A percentile compares a stretch with the other conserved stretches of the same genome.
Evolutionary conservation across 352 stramenopile species (phyloP).

Genomic region (Globisporangium cystogenes): DNA sequence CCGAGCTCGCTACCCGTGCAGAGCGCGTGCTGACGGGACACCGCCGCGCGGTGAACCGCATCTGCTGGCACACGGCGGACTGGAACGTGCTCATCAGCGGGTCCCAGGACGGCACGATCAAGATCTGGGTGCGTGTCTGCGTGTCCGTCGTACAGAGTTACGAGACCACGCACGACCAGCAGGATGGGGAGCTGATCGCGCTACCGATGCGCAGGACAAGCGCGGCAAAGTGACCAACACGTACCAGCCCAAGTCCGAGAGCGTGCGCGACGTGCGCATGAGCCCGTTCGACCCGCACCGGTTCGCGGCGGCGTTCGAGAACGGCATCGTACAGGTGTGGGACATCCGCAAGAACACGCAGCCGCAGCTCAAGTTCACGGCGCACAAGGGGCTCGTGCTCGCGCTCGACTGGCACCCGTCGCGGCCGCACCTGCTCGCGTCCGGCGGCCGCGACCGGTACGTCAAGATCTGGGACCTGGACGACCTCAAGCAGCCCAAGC

Average conservation of each 20-base stretch:
- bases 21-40: constrained; percentile 79
- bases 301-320: constrained; percentile 84
- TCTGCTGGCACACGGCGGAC: constrained; percentile 84
- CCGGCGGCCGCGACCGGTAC: constrained; percentile 77
- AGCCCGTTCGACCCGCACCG: constrained; percentile 69
- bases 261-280: constrained; percentile 76
- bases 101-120: constrained; percentile 85
- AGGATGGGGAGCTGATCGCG: too few species aligned
- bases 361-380: constrained; percentile 81
- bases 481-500: constrained; percentile 64
- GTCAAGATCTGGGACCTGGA: constrained; percentile 84
- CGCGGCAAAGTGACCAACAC: constrained; percentile 66
- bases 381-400: constrained; percentile 81
- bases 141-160: neutral
- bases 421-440: constrained; percentile 63
- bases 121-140: constrained; percentile 64
- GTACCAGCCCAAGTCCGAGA: constrained; percentile 85
- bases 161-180: too few species aligned
- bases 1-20: too few species aligned
- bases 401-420: constrained; percentile 80
- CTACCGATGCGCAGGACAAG: constrained; percentile 61
- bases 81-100: constrained; percentile 79
- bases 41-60: constrained; percentile 81
- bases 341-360: constrained; percentile 81
- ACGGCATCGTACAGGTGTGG: constrained; percentile 85